A percentile compares a stretch with the other conserved stretches of the same genome.
Conservation (phyloP, 1,284 basidiomycete species). For the Ustilago tritici region DNA sequence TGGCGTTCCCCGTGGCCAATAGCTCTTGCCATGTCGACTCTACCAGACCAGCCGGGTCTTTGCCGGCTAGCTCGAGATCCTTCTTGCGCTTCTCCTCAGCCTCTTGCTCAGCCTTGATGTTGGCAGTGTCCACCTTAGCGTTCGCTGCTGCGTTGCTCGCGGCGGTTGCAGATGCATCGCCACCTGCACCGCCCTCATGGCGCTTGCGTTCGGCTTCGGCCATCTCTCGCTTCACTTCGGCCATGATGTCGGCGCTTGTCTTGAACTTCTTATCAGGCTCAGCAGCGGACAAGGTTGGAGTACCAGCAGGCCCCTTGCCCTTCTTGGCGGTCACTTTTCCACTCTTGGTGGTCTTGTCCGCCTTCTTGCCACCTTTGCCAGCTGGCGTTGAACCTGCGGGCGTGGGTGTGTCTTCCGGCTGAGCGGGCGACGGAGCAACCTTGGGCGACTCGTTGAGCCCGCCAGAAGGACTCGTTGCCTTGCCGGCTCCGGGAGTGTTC, state of each 20-base stretch:
- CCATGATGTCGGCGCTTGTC: constrained; percentile 65
- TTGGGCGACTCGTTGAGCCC: constrained; percentile 53
- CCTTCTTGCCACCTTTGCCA: constrained; percentile 51
- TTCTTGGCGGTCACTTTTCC: constrained; percentile 46
- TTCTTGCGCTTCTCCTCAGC: constrained; percentile 47
- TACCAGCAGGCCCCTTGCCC: constrained; percentile 45
- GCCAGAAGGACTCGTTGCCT: constrained; percentile 38
- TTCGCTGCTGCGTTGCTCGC: constrained; percentile 21
- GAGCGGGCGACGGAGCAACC: constrained; percentile 47
- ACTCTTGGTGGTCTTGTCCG: constrained; percentile 38
- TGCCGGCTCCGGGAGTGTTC: constrained; percentile 25
- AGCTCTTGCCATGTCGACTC: constrained; percentile 60
- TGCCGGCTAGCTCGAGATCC: constrained; percentile 40
- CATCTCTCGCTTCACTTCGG: constrained; percentile 64
- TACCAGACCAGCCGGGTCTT: constrained; percentile 53
- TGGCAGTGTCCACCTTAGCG: constrained; percentile 39
- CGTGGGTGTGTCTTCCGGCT: constrained; percentile 44
- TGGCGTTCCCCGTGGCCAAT: constrained; percentile 31
- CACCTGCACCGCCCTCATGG: constrained; percentile 38
- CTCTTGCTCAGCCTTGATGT: constrained; percentile 49
- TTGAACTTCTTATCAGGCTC: constrained; percentile 55
- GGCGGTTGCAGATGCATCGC: constrained; percentile 18
- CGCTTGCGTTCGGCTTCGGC: constrained; percentile 57
- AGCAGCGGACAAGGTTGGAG: constrained; percentile 47
- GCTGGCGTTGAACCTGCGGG: constrained; percentile 54